A percentile compares a stretch with the other conserved stretches of the same genome.
Evolutionary conservation across 495 filamentous ascomycete species (phyloP).

Genomic region (Aspergillus bridgeri): DNA sequence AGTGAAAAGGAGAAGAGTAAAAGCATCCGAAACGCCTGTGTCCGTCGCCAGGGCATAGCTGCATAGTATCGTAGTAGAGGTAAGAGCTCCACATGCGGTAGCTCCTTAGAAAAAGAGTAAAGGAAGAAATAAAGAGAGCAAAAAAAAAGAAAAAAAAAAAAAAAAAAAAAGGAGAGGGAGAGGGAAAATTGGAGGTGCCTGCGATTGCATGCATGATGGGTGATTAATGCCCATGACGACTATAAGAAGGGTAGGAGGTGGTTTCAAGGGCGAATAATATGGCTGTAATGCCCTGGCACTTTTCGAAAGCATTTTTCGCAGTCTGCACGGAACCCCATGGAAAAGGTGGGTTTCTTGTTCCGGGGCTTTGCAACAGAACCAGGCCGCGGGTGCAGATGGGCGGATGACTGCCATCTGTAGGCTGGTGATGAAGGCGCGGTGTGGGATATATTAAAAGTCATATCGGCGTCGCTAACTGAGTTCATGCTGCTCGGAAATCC

Average conservation of each 20-base stretch:
- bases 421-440: slow-evolving; percentile 5
- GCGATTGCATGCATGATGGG: background rate
- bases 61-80: background rate
- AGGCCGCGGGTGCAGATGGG: slow-evolving; percentile 3
- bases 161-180: background rate
- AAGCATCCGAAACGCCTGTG: background rate
- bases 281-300: slow-evolving; percentile 84
- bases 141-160: no score
- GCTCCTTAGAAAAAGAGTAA: background rate
- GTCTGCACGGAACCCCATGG: slow-evolving; percentile 81
- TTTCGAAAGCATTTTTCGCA: slow-evolving; percentile 80
- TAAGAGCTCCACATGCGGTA: background rate
- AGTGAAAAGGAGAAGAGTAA: background rate
- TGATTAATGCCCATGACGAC: background rate
- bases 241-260: background rate
- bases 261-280: slow-evolving; percentile 59
- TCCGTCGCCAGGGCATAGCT: background rate
- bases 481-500: slow-evolving; percentile 36
- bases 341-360: slow-evolving; percentile 63
- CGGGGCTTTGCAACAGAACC: slow-evolving; percentile 20
- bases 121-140: background rate
- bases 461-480: slow-evolving; percentile 19
- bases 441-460: slow-evolving; percentile 14
- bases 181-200: background rate
- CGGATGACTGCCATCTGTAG: slow-evolving; percentile 2